phyloP scores from a whole-genome alignment of 768 basidiomycete species.

The Pisolithus marmoratus region DNA sequence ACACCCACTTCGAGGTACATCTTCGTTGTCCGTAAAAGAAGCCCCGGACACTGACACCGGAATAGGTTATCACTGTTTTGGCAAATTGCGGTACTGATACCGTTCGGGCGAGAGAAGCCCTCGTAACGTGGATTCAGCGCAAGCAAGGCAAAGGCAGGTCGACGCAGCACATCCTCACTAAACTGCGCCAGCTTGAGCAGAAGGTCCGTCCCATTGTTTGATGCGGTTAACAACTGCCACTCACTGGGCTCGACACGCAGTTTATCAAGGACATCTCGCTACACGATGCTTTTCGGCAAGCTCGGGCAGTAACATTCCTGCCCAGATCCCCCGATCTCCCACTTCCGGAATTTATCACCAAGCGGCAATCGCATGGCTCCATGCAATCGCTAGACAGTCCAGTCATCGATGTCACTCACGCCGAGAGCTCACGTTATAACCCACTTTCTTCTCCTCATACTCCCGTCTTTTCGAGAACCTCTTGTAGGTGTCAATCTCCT shows the following conservation, averaged over 20 bases:
- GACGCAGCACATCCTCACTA: constrained; percentile 26
- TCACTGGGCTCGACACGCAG: constrained; percentile 8
- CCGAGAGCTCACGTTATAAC: neutral
- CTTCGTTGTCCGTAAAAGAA: neutral
- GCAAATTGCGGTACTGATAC: constrained; percentile 29
- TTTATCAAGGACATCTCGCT: constrained; percentile 25
- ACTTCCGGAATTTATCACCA: constrained; percentile 8
- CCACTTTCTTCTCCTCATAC: neutral
- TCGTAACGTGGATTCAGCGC: constrained; percentile 24
- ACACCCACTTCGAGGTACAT: constrained; percentile 25
- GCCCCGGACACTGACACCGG: neutral
- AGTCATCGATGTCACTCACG: neutral
- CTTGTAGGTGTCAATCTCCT: constrained; percentile 2
- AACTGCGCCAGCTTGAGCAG: constrained; percentile 22
- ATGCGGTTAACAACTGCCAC: neutral
- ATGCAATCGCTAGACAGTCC: neutral
- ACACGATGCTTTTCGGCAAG: constrained; percentile 28
- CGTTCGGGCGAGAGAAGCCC: constrained; percentile 19
- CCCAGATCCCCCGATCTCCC: constrained; percentile 23
- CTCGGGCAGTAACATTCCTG: constrained; percentile 24
- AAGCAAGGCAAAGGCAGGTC: constrained; percentile 25
- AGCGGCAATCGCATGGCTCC: neutral
- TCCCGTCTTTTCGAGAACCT: neutral
- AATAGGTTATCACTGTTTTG: constrained; percentile 27
- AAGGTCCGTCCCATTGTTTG: constrained; percentile 15